Percentiles rank a stretch among this genome's conserved stretches.
Conservation (phyloP, 495 filamentous ascomycete genomes). For the Aspergillus biplanus region DNA sequence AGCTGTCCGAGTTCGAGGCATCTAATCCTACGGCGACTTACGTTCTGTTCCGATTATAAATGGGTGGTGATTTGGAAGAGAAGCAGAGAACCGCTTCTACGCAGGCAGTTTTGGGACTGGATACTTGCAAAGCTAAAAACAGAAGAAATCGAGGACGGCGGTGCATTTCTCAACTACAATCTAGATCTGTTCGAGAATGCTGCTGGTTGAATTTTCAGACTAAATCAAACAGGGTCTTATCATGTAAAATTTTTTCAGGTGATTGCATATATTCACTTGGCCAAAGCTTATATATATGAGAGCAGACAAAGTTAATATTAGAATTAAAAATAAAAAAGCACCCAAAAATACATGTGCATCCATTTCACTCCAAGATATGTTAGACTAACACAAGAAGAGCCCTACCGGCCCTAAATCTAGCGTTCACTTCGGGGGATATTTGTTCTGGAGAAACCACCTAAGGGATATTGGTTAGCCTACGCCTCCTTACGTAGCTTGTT, state of each 20-base stretch:
- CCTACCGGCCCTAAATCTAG: neutral
- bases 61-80: neutral
- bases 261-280: neutral
- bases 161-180: neutral
- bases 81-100: neutral
- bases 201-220: neutral
- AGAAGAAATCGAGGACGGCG: neutral
- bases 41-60: neutral
- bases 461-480: conserved; percentile 1
- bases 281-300: neutral
- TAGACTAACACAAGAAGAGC: neutral
- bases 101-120: neutral
- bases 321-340: neutral
- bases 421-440: conserved; percentile 57
- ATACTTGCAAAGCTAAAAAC: neutral
- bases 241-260: neutral
- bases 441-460: conserved; percentile 66
- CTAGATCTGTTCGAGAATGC: neutral
- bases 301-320: neutral
- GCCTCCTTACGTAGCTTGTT: conserved; percentile 3
- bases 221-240: neutral
- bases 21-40: neutral
- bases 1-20: neutral
- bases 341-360: neutral
- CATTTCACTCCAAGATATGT: neutral